Evolutionary conservation across 2,329 filamentous ascomycete species (phyloP).

Genomic region (Phaeomoniella chlamydospora): DNA sequence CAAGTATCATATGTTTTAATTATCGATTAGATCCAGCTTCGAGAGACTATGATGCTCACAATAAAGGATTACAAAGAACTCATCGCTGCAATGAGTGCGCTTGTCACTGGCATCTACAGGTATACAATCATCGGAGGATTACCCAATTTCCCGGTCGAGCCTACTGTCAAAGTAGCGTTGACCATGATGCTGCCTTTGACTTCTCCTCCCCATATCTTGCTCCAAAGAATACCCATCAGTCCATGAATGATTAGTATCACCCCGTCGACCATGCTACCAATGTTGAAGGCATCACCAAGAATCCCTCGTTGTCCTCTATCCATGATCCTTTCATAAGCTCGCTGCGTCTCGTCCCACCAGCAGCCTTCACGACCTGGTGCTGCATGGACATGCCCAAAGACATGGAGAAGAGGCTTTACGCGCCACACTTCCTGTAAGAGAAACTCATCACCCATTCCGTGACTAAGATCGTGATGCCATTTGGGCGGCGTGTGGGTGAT

Average conservation of each 20-base stretch:
- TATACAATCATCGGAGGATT: slow-evolving; percentile 19
- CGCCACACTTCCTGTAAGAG: slow-evolving; percentile 61
- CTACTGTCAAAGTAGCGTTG: slow-evolving; percentile 43
- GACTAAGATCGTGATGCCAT: slow-evolving; percentile 48
- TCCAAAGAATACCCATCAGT: slow-evolving; percentile 42
- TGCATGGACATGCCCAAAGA: slow-evolving; percentile 77
- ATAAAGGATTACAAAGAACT: too few relatives aligned
- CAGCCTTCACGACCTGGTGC: slow-evolving; percentile 55
- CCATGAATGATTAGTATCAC: slow-evolving; percentile 37
- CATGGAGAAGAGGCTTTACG: slow-evolving; percentile 58
- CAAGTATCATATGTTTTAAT: too few relatives aligned
- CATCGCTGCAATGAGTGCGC: too few relatives aligned
- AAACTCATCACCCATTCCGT: slow-evolving; percentile 54
- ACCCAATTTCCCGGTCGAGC: slow-evolving; percentile 31
- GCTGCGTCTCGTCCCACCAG: slow-evolving; percentile 62
- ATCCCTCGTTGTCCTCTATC: slow-evolving; percentile 16
- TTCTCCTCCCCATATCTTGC: slow-evolving; percentile 41
- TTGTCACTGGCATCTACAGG: too few relatives aligned
- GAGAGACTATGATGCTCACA: too few relatives aligned
- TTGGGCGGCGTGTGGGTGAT: slow-evolving; percentile 70
- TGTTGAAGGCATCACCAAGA: slow-evolving; percentile 20
- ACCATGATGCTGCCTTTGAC: slow-evolving; percentile 38
- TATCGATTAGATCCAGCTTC: too few relatives aligned
- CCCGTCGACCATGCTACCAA: slow-evolving; percentile 34
- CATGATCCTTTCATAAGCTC: slow-evolving; percentile 52